Evolutionary conservation across 306 rosid species (phyloP).

Genomic region (Prunus armeniaca): DNA sequence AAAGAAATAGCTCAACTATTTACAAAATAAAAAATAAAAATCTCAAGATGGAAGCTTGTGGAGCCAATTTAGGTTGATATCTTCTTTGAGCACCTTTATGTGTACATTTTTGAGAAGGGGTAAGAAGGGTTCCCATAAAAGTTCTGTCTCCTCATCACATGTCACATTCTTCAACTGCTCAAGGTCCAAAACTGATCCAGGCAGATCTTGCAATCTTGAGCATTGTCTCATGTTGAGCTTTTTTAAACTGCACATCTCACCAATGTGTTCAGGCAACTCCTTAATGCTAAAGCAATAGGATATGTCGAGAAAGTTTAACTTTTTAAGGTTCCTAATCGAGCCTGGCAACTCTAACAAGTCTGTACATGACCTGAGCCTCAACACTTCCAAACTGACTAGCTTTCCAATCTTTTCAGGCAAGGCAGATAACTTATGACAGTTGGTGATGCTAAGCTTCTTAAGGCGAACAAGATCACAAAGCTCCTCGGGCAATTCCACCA

Average conservation of each 20-base stretch:
- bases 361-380: slow-evolving; percentile 54
- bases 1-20: too few relatives aligned
- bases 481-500: slow-evolving; percentile 40
- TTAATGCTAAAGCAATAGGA: slow-evolving; percentile 43
- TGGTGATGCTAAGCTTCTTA: slow-evolving; percentile 55
- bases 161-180: slow-evolving; percentile 26
- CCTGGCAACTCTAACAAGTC: slow-evolving; percentile 42
- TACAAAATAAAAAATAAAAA: background rate
- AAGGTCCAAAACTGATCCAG: slow-evolving; percentile 41
- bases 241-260: slow-evolving; percentile 30
- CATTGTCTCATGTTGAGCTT: slow-evolving; percentile 41
- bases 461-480: slow-evolving; percentile 30
- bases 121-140: slow-evolving; percentile 1
- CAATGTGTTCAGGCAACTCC: slow-evolving; percentile 45
- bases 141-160: slow-evolving; percentile 39
- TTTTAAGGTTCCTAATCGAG: slow-evolving; percentile 27
- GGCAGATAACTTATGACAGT: slow-evolving; percentile 46
- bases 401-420: slow-evolving; percentile 44
- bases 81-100: slow-evolving; percentile 3
- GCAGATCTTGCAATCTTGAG: slow-evolving; percentile 37
- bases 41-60: background rate
- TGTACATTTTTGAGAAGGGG: background rate
- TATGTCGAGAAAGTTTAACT: slow-evolving; percentile 43
- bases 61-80: slow-evolving; percentile 16
- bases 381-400: slow-evolving; percentile 37